Base-by-base conservation (phyloP, 257 asterid genomes). In the Gardenia jasminoides region DNA sequence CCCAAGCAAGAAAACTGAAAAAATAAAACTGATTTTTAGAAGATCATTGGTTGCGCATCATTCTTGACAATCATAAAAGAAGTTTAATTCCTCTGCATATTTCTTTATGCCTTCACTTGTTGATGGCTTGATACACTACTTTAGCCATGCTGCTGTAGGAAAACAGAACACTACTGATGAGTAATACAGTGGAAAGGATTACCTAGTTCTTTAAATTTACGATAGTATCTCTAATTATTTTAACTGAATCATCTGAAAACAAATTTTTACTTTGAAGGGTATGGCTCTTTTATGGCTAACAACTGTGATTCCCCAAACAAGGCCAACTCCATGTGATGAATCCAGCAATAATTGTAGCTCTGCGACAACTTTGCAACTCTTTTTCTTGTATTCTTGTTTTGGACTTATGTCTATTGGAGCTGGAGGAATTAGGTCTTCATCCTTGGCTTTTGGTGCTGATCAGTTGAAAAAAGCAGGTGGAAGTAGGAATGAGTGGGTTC, bases 341-440 rank as follows among this genome's bases (percentile, higher is more conserved):
- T 73, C 39, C 41, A 3, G 1, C 67, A 70, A 20, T 78, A 46
- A 16, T 58, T 92, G 96, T 75, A 67, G 43, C 80, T 72, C 88
- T 36, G 81, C 97, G 0, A 84, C 88, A 12, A 24, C 68, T 65
- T 62, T 79, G 76, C 98, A 93, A 82, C 61, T 85, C 33, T 7
- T 83, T 36, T 82, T 83, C 62, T 83, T 93, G 15, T 86, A 85
- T 46, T 41, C 85, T 11, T 80, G 92, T 3, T 78, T 92, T 2
- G 96, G 84, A 19, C 85, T 92, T n/a, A 84, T 93, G 68, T 87
- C 98, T 1, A 82, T 89, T 11, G 98, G 98, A 74, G 87, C 90
- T 9, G 97, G 96, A 24, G 96, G 92, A 9, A 82, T 89, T 28
- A 73, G 92, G 71, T 82, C 97, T 3, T 85, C 88, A 31, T 87